phyloP scores from a whole-genome alignment of 306 rosid species.

The Hylodesmum podocarpum region DNA sequence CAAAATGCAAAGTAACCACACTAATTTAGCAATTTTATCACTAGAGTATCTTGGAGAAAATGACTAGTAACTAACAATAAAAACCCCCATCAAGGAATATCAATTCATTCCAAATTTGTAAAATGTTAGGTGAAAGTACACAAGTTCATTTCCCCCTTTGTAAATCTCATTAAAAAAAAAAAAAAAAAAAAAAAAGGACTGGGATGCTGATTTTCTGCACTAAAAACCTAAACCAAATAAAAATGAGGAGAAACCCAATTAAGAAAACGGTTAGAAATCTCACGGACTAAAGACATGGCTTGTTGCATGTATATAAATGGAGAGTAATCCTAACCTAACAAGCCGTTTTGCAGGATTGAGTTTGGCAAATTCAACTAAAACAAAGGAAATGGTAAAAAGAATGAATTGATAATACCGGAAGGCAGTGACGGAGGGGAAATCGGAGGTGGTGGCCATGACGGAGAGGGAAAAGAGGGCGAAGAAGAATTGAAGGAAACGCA shows the following conservation, averaged over 20 bases:
- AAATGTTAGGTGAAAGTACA: neutral
- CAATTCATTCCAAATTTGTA: neutral
- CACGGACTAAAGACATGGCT: no score
- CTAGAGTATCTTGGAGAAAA: neutral
- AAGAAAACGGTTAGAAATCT: no score
- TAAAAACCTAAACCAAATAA: no score
- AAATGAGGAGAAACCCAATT: no score
- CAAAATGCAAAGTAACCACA: neutral
- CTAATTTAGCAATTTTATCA: neutral
- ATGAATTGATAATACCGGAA: conserved; percentile 39
- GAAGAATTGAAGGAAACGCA: conserved; percentile 48
- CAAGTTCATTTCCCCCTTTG: neutral
- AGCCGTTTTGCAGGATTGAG: no score
- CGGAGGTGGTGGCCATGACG: conserved; percentile 49
- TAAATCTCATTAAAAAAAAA: neutral
- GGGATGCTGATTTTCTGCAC: no score
- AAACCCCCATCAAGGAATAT: neutral
- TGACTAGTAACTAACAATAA: neutral
- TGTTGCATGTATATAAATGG: no score
- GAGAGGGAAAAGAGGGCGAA: conserved; percentile 42
- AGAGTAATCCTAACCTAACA: no score
- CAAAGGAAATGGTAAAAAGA: neutral
- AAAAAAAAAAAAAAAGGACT: neutral
- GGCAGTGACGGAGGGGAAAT: conserved; percentile 54
- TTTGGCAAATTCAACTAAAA: no score